A percentile compares a stretch with the other conserved stretches of the same genome.
Evolutionary conservation across 2,329 filamentous ascomycete genomes (phyloP).

Genomic region (Arthrobotrys iridis): DNA sequence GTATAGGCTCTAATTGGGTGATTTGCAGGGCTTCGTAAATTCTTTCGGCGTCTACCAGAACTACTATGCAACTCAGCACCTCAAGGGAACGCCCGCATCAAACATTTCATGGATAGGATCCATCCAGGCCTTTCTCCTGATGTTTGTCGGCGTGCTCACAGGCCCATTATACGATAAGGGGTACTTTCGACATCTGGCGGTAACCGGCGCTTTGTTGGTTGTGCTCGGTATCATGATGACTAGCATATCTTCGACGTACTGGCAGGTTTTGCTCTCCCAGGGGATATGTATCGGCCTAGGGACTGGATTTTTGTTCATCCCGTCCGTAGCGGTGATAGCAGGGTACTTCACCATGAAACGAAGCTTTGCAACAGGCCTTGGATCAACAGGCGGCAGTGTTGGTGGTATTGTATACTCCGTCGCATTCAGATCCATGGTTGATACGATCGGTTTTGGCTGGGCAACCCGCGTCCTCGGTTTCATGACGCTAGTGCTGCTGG

Average conservation of each 20-base stretch:
- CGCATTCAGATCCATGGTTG: slow-evolving; percentile 61
- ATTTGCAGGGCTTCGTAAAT: slow-evolving; percentile 60
- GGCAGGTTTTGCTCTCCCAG: slow-evolving; percentile 68
- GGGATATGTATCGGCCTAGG: slow-evolving; percentile 68
- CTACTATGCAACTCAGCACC: slow-evolving; percentile 61
- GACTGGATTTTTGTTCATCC: slow-evolving; percentile 62
- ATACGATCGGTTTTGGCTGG: slow-evolving; percentile 61
- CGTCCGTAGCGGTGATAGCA: slow-evolving; percentile 62
- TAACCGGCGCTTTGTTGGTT: slow-evolving; percentile 62
- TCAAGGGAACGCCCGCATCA: slow-evolving; percentile 56
- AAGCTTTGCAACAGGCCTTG: slow-evolving; percentile 64
- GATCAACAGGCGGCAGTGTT: slow-evolving; percentile 62
- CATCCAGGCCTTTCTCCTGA: slow-evolving; percentile 64
- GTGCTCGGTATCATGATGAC: slow-evolving; percentile 66
- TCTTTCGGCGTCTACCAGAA: slow-evolving; percentile 65
- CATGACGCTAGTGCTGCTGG: slow-evolving; percentile 55
- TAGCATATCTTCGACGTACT: slow-evolving; percentile 63
- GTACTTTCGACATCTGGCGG: slow-evolving; percentile 63
- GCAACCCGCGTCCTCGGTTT: slow-evolving; percentile 61
- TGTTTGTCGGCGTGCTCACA: slow-evolving; percentile 62
- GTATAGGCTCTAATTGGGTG: background rate
- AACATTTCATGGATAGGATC: slow-evolving; percentile 65
- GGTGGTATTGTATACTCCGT: slow-evolving; percentile 63
- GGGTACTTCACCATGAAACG: slow-evolving; percentile 63
- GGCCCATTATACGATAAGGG: slow-evolving; percentile 66